Evolutionary conservation across 768 basidiomycete species (phyloP), one percentile per base, ranked within the genome.

Genomic region (Termitomyces sp.): DNA sequence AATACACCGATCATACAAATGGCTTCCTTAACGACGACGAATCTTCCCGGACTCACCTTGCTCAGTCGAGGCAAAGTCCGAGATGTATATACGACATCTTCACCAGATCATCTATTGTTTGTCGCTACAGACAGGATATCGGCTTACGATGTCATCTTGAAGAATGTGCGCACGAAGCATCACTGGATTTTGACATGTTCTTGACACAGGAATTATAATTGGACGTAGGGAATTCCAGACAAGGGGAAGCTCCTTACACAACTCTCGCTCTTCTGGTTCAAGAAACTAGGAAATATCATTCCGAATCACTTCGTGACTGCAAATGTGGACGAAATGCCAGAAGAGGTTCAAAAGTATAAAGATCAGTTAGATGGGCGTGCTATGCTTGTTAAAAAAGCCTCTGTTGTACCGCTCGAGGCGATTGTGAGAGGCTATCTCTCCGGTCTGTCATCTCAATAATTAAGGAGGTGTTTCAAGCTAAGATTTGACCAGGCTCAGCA

Each of bases 351-450:
- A 51, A 74, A 87, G 63, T 90, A 94, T 73, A 82, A 76, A 61
- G 81, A 83, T 39, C 87, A 90, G 70, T 80, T 98, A 13, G 82
- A 87, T 32, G 95, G 90, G 2, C 79, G 97, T 22, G 76, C 87
- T 12, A 98, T 99, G 90, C 85, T 97, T 53, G 97, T 98, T 10
- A 82, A 74, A 69, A 94, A 87, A 66, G 95, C 94, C 0, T 81
- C 87, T 68, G 90, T 98, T 29, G 76, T 98, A 31, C 92, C 92
- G 22, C 78, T 98, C 6, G 97, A 99, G 72, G 94, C 91, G 6
- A 98, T 99, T 65, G 96, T 98, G 18, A 78, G 97, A 60, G 96
- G 96, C 2, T 98, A 98, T 72, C 77, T 99, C 58, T 91, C 96
- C n/a, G 96, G 96, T 94, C 61, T 31, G 62, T 39, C 26, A 27